Evolutionary conservation across 305 asterid species (phyloP), one percentile per base, ranked within the genome.

Genomic region (Striga hermonthica): DNA sequence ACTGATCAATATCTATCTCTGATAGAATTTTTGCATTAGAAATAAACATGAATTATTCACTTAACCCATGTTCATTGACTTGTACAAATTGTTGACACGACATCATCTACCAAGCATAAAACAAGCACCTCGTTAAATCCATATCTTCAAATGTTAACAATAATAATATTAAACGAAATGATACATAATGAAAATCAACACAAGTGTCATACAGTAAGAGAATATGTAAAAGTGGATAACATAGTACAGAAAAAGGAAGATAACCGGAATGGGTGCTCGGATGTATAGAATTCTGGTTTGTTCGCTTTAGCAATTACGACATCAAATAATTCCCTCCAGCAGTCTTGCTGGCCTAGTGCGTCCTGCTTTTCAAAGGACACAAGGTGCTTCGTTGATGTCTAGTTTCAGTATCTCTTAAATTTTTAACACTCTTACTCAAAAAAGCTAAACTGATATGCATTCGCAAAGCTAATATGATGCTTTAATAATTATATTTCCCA

Each of bases 311-410:
- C 98, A 78, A 92, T 92, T 71, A 89, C 87, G 4, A 90, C 98
- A 62, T 92, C 98, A 74, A 92, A 92, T 73, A 89, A 97, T 74
- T 89, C 97, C 82, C 88, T 89, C 98, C 98, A 90, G 64, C 87
- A 79, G 77, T 89, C 95, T 64, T 75, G 84, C 65, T 80, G 84
- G 60, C 90, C 93, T 80, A 89, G 73, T 64, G 95, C 78, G 67
- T 83, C 98, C 97, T 92, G 73, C 70, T 73, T 45, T 43, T 66
- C 54, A 64, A 45, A 44, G 11, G 69, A 73, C 64, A 49, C 44
- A 71, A 34, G 45, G 70, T 8, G 48, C 34, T 75, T 40, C 74
- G 71, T 53, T 16, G 7, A 15, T 13, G 9, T 8, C 8, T 50
- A 47, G 7, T 22, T 22, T 22, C 2, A 22, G 31, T 22, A 22